Evolutionary conservation across 192 early-diverging fungal species (phyloP), one percentile per base, ranked within the genome.

Genomic region (Umbelopsis sp.): DNA sequence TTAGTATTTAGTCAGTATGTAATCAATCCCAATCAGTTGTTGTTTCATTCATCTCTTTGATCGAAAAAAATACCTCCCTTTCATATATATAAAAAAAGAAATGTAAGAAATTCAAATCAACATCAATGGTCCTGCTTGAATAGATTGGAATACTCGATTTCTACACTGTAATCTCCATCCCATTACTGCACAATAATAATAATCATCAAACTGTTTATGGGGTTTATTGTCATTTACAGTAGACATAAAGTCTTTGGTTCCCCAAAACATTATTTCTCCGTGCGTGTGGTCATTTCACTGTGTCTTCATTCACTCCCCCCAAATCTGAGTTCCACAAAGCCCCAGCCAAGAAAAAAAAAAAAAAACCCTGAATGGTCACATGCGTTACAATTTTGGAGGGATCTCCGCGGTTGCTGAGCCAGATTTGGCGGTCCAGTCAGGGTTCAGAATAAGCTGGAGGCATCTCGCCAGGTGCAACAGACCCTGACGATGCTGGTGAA

Each of bases 401-500:
- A 32, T 62, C 32, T 62, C 56, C 56, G 56, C 56, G 56, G 56
- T 17, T 34, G 29, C 16, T 14, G 26, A 29, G 20, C 56, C 29
- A 20, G 16, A 32, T 62, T 8, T 21, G 56, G 56, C 26, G 34
- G 56, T 20, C 5, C 26, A n/a, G n/a, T 62, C 56, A 62, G 56
- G 56, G 56, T 62, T 62, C 56, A 34, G 16, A 34, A 31, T 62
- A 62, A 2, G 56, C 56, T 29, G 56, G 56, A 20, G 56, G 56
- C 31, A 62, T 29, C 10, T 62, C 56, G 56, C 31, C 56, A 16
- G 56, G 56, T 62, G 56, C 56, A 6, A 62, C 56, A 62, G 56
- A 62, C n/a, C 53, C 68, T 66, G 71, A 69, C 14, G 56, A 6
- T 41, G n/a, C 71, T 54, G 75, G 75, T 44, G 73, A 49, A 66